Conservation (phyloP, 2,329 filamentous ascomycete genomes). For the Fusarium pilosicola region DNA sequence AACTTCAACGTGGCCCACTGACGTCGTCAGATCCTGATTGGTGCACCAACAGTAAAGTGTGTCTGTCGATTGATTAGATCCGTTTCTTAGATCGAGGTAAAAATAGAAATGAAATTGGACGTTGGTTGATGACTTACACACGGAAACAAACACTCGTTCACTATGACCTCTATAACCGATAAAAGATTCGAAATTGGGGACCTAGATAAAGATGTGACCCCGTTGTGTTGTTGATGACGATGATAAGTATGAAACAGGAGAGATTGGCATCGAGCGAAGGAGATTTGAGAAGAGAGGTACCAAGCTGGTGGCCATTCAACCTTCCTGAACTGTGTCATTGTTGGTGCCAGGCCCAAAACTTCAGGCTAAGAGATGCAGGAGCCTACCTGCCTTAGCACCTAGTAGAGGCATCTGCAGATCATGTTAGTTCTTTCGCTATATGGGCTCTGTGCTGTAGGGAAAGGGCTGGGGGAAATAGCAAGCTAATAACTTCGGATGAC, state of each 20-base stretch:
- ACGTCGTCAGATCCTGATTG: slow-evolving; percentile 14
- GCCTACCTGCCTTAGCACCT: no score
- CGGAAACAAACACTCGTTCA: neutral
- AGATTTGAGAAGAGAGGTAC: neutral
- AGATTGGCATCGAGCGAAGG: neutral
- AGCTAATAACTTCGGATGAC: no score
- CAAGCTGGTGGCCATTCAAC: neutral
- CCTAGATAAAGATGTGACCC: neutral
- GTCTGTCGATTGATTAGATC: neutral
- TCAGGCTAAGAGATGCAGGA: neutral
- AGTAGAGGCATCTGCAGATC: neutral
- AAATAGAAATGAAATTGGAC: neutral
- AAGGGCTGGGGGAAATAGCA: neutral
- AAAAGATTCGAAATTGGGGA: no score
- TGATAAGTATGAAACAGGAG: neutral
- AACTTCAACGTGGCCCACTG: slow-evolving; percentile 14
- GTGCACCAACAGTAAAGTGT: neutral
- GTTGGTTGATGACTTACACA: neutral
- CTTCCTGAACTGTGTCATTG: neutral
- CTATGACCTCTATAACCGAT: neutral
- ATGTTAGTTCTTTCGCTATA: neutral
- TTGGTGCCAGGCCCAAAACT: no score
- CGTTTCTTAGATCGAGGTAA: neutral
- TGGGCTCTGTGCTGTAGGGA: neutral
- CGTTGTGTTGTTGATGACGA: neutral